Conservation (phyloP, 306 rosid genomes). For the Pyrus communis region DNA sequence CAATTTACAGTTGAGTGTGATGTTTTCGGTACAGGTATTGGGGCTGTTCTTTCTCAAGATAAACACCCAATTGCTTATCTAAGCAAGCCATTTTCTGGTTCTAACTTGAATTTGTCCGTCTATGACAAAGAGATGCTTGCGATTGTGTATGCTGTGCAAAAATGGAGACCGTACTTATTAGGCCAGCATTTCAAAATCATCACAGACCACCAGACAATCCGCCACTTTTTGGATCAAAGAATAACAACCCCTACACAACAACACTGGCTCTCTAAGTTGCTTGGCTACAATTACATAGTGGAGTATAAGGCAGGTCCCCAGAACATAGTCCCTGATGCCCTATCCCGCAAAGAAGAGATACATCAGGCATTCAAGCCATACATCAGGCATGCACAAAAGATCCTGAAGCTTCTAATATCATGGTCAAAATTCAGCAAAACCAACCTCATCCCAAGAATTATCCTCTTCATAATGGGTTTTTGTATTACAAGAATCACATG, state of each 20-base stretch:
- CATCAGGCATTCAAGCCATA: neutral
- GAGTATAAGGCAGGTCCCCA: neutral
- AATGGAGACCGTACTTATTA: neutral
- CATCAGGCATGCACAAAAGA: neutral
- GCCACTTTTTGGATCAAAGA: neutral
- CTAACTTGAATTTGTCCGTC: neutral
- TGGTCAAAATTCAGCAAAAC: neutral
- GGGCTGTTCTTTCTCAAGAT: too few relatives aligned
- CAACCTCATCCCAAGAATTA: neutral
- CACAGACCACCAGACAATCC: neutral
- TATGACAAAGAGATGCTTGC: conserved; percentile 5
- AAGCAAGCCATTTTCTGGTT: neutral
- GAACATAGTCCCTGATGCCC: neutral
- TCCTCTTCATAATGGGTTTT: neutral
- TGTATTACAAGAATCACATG: neutral
- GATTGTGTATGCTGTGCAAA: neutral
- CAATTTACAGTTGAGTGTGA: neutral
- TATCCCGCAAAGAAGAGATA: neutral
- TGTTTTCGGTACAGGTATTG: too few relatives aligned
- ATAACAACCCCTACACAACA: neutral
- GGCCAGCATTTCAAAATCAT: neutral
- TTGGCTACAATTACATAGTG: neutral
- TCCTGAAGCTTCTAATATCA: neutral
- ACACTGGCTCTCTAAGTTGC: neutral
- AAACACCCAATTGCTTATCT: neutral